These are phyloP conservation scores for Clavispora asparagi DNA, from an alignment of 805 yeast genomes.

Conservation along the genomic window DNA sequence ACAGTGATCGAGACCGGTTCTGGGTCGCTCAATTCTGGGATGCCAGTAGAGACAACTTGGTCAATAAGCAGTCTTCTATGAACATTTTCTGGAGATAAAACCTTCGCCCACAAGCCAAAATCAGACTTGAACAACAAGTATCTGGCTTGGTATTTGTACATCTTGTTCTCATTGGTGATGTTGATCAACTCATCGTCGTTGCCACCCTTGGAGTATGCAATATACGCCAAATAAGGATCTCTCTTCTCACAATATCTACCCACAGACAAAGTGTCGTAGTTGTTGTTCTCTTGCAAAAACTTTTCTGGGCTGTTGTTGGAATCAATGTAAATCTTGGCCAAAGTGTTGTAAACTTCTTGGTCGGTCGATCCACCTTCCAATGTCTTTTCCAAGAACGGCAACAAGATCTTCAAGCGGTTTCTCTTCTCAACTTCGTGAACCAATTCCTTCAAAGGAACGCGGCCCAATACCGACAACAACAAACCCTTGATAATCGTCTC, in stretches of 20 bases:
- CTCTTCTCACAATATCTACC: constrained; percentile 99
- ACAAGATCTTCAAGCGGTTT: constrained; percentile 82
- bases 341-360: constrained; percentile 86
- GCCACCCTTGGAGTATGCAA: constrained; percentile 92
- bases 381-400: constrained; percentile 90
- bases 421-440: constrained; percentile 95
- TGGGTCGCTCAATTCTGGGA: constrained; percentile 89
- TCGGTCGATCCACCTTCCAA: constrained; percentile 81
- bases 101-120: constrained; percentile 72
- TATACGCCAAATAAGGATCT: constrained; percentile 96
- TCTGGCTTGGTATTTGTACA: constrained; percentile 99
- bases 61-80: constrained; percentile 91
- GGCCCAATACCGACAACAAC: constrained; percentile 82
- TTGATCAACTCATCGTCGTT: constrained; percentile 85
- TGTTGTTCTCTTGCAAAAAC: constrained; percentile 84
- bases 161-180: constrained; percentile 93
- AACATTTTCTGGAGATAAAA: constrained; percentile 65
- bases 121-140: constrained; percentile 89
- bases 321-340: constrained; percentile 97
- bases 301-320: constrained; percentile 97
- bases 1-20: constrained; percentile 92
- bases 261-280: constrained; percentile 88
- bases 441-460: constrained; percentile 85
- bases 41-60: constrained; percentile 92
- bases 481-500: constrained; percentile 79